phyloP scores from a whole-genome alignment of 129 eudicot genomes.

The Arctium lappa region DNA sequence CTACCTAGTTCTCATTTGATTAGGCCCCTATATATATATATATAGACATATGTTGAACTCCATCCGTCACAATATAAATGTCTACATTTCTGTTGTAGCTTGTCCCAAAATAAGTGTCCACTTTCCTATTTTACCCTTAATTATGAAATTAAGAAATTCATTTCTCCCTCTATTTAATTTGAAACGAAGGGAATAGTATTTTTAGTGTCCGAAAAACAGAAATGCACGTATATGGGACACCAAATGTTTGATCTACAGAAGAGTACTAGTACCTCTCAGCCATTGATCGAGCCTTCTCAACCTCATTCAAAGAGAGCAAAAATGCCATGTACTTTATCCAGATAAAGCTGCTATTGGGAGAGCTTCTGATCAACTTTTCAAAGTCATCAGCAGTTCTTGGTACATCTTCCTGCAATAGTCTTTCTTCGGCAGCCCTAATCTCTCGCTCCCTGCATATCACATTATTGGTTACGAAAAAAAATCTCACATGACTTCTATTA shows the following conservation, averaged over 20 bases:
- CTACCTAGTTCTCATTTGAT: not conserved
- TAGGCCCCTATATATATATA: not conserved
- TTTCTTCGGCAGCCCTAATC: constrained; percentile 86
- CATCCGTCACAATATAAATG: not conserved
- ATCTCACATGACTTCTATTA: not conserved
- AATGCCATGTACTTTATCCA: constrained; percentile 91
- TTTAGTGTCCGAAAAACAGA: not conserved
- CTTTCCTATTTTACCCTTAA: no score
- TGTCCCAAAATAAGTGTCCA: not conserved
- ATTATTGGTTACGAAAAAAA: not conserved
- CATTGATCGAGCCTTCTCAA: constrained; percentile 81
- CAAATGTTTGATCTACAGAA: not conserved
- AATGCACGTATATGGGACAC: not conserved
- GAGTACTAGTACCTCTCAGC: constrained; percentile 69
- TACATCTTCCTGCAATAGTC: constrained; percentile 60
- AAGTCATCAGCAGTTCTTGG: constrained; percentile 82
- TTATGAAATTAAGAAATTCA: no score
- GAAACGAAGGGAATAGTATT: not conserved
- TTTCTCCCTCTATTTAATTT: no score
- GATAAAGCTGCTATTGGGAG: constrained; percentile 87
- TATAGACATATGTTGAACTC: not conserved
- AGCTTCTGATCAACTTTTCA: constrained; percentile 76
- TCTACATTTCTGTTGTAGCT: not conserved
- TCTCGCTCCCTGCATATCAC: constrained; percentile 57
- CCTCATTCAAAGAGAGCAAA: constrained; percentile 61